Evolutionary conservation across 305 asterid genomes (phyloP), one percentile per base, ranked within the genome.

Genomic region (Solanum chacoense): DNA sequence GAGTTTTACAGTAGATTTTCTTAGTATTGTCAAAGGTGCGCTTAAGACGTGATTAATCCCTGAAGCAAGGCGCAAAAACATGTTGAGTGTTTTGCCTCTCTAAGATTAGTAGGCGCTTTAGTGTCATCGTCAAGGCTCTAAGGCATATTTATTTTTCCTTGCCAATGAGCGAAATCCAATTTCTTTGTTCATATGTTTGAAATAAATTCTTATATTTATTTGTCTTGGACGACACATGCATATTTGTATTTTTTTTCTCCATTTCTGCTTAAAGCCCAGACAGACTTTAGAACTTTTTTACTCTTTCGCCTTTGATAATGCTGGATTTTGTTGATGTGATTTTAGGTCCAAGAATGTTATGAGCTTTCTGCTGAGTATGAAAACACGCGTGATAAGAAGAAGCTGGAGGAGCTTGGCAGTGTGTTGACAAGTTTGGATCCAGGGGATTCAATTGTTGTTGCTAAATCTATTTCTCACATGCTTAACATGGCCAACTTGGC

Each of bases 401-500:
- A 97, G 96, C 85, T 97, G 22, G 99, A 96, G 87, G 99, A 96
- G 94, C 98, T 97, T 16, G 99, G 99, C 67, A 94, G 89, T 89
- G 93, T 93, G n/a, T 31, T 97, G 86, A 97, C 99, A 26, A 95
- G 96, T 90, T 94, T 97, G 92, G 99, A 97, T 93, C 96, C 99
- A 1, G 98, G 98, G 78, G 99, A 97, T 78, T 97, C 99, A 2
- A 97, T 97, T 50, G 99, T 97, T 75, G 88, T 97, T 50, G 96
- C 99, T 1, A 97, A 97, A 90, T 95, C 99, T 36, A 95, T 97
- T 90, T 93, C 99, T 40, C 96, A 97, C 93, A 97, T 95, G 99
- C 99, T 97, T 91, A 97, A 93, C 98, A 94, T 97, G 93, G 99
- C 98, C 73, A 97, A 97, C 93, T 91, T 96, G 94, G 99, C 99